These are phyloP conservation scores for Corynespora cassiicola DNA, from an alignment of 2,329 filamentous ascomycete genomes.

Conservation along the genomic window DNA sequence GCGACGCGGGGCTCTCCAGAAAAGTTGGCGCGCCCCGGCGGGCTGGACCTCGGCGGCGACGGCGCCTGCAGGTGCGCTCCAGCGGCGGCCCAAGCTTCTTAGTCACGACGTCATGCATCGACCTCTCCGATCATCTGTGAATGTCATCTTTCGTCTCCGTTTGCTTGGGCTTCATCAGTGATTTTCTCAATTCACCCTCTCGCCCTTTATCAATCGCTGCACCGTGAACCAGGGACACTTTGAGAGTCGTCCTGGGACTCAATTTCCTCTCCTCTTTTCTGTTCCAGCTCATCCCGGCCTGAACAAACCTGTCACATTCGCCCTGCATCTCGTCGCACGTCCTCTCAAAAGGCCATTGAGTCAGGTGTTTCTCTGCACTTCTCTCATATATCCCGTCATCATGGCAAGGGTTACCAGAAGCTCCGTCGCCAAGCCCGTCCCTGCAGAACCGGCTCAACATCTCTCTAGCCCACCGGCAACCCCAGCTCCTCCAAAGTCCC, in stretches of 20 bases:
- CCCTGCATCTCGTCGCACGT: too few species aligned
- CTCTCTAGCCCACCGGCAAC: conserved; percentile 53
- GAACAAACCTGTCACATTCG: too few species aligned
- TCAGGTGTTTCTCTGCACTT: conserved; percentile 4
- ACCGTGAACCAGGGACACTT: too few species aligned
- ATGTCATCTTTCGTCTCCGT: conserved; percentile 9
- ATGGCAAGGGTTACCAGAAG: conserved; percentile 43
- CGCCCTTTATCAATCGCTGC: conserved; percentile 1
- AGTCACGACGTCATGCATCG: conserved; percentile 43
- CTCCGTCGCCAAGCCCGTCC: conserved; percentile 23
- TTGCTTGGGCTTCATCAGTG: conserved; percentile 4
- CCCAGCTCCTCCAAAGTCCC: conserved; percentile 34
- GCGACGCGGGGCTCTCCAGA: conserved; percentile 15
- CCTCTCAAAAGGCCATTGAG: conserved; percentile 6
- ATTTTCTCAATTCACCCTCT: background rate
- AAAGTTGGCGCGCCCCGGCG: conserved; percentile 9
- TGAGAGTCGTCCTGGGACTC: too few species aligned
- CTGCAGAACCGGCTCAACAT: conserved; percentile 29
- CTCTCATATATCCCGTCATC: conserved; percentile 6
- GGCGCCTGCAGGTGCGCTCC: conserved; percentile 24
- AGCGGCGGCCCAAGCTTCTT: conserved; percentile 32
- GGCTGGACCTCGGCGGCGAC: conserved; percentile 23
- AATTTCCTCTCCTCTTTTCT: background rate
- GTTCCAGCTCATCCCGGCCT: background rate
- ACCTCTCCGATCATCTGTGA: conserved; percentile 9